A percentile compares a stretch with the other conserved stretches of the same genome.
These are phyloP conservation scores for Malania oleifera DNA, from an alignment of 164 flowering plant species.

Conservation along the genomic window DNA sequence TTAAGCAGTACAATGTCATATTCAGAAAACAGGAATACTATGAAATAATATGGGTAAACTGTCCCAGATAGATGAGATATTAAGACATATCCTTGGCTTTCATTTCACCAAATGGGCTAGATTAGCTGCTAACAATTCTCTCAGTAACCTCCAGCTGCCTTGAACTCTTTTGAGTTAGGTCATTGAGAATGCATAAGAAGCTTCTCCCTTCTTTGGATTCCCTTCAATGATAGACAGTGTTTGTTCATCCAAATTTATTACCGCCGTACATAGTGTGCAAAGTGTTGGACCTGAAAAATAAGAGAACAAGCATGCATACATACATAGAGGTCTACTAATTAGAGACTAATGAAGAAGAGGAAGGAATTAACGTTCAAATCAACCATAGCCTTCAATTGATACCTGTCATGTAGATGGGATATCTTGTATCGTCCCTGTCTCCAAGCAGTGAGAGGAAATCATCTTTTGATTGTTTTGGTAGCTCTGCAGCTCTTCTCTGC, in stretches of 20 bases:
- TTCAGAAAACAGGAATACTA: too few relatives aligned
- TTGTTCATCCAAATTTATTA: constrained; percentile 56
- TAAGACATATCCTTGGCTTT: too few relatives aligned
- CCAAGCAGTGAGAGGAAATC: constrained; percentile 68
- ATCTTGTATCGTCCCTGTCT: constrained; percentile 37
- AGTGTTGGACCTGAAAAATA: constrained; percentile 63
- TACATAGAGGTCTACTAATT: too few relatives aligned
- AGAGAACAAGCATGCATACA: neutral
- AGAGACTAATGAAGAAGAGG: neutral
- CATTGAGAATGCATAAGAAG: constrained; percentile 43
- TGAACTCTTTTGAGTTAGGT: constrained; percentile 18
- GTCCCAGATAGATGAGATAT: too few relatives aligned
- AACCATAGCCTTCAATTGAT: neutral
- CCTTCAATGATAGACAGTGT: constrained; percentile 62
- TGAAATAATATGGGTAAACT: too few relatives aligned
- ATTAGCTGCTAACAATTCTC: too few relatives aligned
- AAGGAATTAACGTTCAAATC: neutral
- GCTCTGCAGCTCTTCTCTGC: constrained; percentile 49
- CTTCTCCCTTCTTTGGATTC: constrained; percentile 48
- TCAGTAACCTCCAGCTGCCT: too few relatives aligned
- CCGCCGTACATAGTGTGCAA: constrained; percentile 60
- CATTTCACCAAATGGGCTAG: too few relatives aligned
- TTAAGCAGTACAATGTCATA: too few relatives aligned
- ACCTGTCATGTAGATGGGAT: constrained; percentile 84
- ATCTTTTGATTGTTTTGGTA: constrained; percentile 47